Evolutionary conservation across 2,329 filamentous ascomycete genomes (phyloP), one percentile per base, ranked within the genome.

Genomic region (Coniochaeta prunicola): DNA sequence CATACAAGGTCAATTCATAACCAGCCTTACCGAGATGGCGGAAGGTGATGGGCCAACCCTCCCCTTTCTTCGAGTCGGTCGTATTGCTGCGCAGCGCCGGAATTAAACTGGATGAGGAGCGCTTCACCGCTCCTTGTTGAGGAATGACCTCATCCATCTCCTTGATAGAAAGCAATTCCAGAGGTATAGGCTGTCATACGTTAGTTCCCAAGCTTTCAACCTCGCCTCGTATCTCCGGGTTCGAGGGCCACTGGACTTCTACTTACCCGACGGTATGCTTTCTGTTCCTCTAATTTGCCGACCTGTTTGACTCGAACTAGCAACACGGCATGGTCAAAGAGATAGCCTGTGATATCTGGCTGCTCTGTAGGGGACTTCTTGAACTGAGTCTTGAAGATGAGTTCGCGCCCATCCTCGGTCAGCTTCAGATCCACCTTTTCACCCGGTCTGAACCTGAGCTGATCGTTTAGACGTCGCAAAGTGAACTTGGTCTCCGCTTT

Each of bases 401-500:
- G 80, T 72, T 97, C 92, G 60, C 94, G 89, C 58, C 90, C 90
- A 66, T 96, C 92, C 67, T 99, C 94, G 0, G 92, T 96, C 56
- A 99, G 80, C 72, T 96, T 96, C 62, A 99, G 77, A 71, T 99
- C 94, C 54, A 97, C 92, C 68, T 88, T 90, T 69, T 97, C 93
- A 62, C 91, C 91, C 1, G 90, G 88, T 45, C 89, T 85, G 80
- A 96, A 99, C 63, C 93, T 91, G 63, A 99, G 84, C 66, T 96
- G 90, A 65, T 94, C 87, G 70, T 97, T 94, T 33, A 99, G 82
- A 65, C 92, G 90, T 72, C 93, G 89, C 59, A 99, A 77, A 71
- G 97, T 97, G 80, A 96, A 97, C 57, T 94, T 89, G 70, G 99
- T 99, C 74, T 99, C 94, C 0, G 94, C 92, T 76, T 96, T 97